Percentiles rank a stretch among this genome's conserved stretches.
These are phyloP conservation scores for Agrocybe chaxingu DNA, from an alignment of 768 basidiomycete species.

Conservation along the genomic window DNA sequence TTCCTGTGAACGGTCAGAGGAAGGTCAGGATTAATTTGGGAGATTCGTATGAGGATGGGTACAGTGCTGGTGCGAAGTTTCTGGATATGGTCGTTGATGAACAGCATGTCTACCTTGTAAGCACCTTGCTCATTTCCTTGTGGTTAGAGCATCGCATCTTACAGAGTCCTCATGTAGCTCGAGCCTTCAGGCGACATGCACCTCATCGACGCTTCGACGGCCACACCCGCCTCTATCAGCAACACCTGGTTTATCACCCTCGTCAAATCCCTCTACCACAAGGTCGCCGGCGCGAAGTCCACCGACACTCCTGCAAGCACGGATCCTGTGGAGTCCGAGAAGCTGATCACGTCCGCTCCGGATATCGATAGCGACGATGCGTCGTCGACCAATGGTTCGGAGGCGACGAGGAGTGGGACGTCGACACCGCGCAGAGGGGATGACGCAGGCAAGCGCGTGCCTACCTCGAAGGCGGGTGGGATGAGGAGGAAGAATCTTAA, in stretches of 20 bases:
- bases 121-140: slow-evolving; percentile 23
- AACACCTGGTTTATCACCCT: slow-evolving; percentile 72
- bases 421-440: slow-evolving; percentile 33
- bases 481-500: slow-evolving; percentile 58
- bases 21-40: slow-evolving; percentile 80
- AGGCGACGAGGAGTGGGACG: slow-evolving; percentile 39
- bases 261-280: slow-evolving; percentile 28
- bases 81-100: slow-evolving; percentile 85
- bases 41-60: slow-evolving; percentile 56
- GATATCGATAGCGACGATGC: slow-evolving; percentile 36
- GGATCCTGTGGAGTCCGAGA: slow-evolving; percentile 3
- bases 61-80: slow-evolving; percentile 42
- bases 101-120: slow-evolving; percentile 69
- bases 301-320: slow-evolving; percentile 10
- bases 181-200: slow-evolving; percentile 58
- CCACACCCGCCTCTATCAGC: slow-evolving; percentile 49
- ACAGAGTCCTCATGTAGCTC: slow-evolving; percentile 37
- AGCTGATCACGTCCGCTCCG: slow-evolving; percentile 6
- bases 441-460: slow-evolving; percentile 27
- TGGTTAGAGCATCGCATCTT: background rate
- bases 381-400: slow-evolving; percentile 41
- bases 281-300: slow-evolving; percentile 22
- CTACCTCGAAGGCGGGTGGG: slow-evolving; percentile 56
- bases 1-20: slow-evolving; percentile 57
- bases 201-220: slow-evolving; percentile 56